phyloP scores from a whole-genome alignment of 192 early-diverging fungal species.

The Umbelopsis sp. region DNA sequence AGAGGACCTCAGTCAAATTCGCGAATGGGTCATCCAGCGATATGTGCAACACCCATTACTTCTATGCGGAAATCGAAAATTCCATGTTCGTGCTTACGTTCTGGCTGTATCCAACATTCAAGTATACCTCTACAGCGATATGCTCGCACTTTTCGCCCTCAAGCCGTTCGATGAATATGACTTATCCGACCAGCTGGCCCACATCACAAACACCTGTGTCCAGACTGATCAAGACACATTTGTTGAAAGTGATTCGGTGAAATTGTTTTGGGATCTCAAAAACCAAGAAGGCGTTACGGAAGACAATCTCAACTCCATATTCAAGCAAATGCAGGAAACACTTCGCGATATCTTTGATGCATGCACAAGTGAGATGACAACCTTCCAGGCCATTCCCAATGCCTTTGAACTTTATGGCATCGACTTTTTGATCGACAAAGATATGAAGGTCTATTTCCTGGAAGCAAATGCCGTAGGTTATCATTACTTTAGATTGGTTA shows the following conservation, averaged over 20 bases:
- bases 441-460: slow-evolving; percentile 51
- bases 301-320: slow-evolving; percentile 46
- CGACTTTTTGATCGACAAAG: slow-evolving; percentile 63
- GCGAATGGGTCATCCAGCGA: slow-evolving; percentile 71
- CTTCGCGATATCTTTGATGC: slow-evolving; percentile 62
- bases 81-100: slow-evolving; percentile 68
- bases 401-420: slow-evolving; percentile 70
- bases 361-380: slow-evolving; percentile 56
- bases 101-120: slow-evolving; percentile 58
- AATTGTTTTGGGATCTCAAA: slow-evolving; percentile 57
- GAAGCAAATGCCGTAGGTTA: slow-evolving; percentile 62
- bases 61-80: slow-evolving; percentile 55
- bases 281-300: slow-evolving; percentile 33
- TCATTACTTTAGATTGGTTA: not conserved
- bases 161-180: slow-evolving; percentile 44
- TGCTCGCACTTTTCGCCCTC: slow-evolving; percentile 66
- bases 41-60: slow-evolving; percentile 62
- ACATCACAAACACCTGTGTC: slow-evolving; percentile 70
- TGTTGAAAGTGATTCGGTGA: slow-evolving; percentile 54
- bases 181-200: slow-evolving; percentile 50
- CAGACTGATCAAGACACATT: slow-evolving; percentile 51
- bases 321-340: slow-evolving; percentile 58
- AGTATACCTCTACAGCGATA: slow-evolving; percentile 62
- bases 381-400: slow-evolving; percentile 65
- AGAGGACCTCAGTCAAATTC: slow-evolving; percentile 54